Percentiles rank a stretch among this genome's conserved stretches.
Conservation (phyloP, 148 eudicot species). For the Dysphania ambrosioides region DNA sequence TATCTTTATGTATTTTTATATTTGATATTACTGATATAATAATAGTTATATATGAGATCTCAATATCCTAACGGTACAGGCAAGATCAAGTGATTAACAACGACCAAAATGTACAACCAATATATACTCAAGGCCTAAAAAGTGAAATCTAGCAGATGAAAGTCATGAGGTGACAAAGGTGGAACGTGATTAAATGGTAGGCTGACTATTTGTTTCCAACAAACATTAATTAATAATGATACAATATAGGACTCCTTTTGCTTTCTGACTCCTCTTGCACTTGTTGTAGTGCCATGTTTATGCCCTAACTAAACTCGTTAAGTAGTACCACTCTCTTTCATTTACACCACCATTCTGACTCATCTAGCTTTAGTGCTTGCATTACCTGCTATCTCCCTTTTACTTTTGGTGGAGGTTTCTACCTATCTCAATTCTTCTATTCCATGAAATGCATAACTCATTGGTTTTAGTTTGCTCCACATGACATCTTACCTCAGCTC, state of each 20-base stretch:
- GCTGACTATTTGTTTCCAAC: background rate
- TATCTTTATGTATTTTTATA: too few species aligned
- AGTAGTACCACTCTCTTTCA: background rate
- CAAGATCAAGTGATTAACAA: too few species aligned
- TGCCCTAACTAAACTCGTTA: constrained; percentile 15
- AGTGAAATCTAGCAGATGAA: background rate
- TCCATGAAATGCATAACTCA: background rate
- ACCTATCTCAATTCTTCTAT: background rate
- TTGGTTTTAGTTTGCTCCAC: background rate
- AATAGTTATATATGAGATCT: too few species aligned
- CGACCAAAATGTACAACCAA: too few species aligned
- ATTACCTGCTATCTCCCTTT: too few species aligned
- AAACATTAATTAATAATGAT: background rate
- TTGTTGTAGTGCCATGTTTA: constrained; percentile 2
- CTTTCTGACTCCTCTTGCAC: constrained; percentile 20
- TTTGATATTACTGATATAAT: too few species aligned
- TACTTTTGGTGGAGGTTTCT: background rate
- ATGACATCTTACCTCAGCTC: background rate
- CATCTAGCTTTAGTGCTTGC: too few species aligned
- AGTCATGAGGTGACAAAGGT: background rate
- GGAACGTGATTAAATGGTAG: background rate
- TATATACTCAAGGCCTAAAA: background rate
- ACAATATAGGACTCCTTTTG: constrained; percentile 4
- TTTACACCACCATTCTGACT: too few species aligned
- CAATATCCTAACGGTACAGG: too few species aligned